Conservation (phyloP, 495 filamentous ascomycete genomes). For the Hypoxylon fuscum region DNA sequence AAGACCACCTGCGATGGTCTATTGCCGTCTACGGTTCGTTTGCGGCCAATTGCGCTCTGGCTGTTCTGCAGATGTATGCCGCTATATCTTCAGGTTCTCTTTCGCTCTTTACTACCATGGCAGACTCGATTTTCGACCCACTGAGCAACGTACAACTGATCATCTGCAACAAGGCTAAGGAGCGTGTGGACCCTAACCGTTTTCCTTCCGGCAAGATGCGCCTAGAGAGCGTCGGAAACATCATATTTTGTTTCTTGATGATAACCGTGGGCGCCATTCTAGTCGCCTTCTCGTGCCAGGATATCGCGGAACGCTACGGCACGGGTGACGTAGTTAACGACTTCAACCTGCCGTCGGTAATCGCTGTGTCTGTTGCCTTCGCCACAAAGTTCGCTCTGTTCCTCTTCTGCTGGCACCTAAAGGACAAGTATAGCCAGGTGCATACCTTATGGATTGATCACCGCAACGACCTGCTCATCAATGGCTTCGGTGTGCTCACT, state of each 20-base stretch:
- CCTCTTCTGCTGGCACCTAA: slow-evolving; percentile 89
- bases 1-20: slow-evolving; percentile 83
- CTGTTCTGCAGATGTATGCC: slow-evolving; percentile 85
- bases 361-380: slow-evolving; percentile 89
- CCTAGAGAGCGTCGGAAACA: slow-evolving; percentile 96
- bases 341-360: slow-evolving; percentile 86
- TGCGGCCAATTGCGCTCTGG: slow-evolving; percentile 80
- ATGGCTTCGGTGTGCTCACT: slow-evolving; percentile 90
- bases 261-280: slow-evolving; percentile 88
- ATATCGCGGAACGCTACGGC: slow-evolving; percentile 63
- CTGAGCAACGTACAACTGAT: slow-evolving; percentile 90
- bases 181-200: slow-evolving; percentile 83
- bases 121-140: slow-evolving; percentile 95
- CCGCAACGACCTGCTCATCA: slow-evolving; percentile 88
- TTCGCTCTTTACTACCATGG: slow-evolving; percentile 97
- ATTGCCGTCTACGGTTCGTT: slow-evolving; percentile 94
- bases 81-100: slow-evolving; percentile 86
- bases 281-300: slow-evolving; percentile 82
- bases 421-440: slow-evolving; percentile 86
- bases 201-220: slow-evolving; percentile 95
- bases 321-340: slow-evolving; percentile 53
- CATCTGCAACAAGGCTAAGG: slow-evolving; percentile 86
- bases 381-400: slow-evolving; percentile 84
- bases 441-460: slow-evolving; percentile 94
- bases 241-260: slow-evolving; percentile 98